These are phyloP conservation scores for Thelonectria blattea DNA, from an alignment of 2,329 filamentous ascomycete genomes.

Conservation along the genomic window DNA sequence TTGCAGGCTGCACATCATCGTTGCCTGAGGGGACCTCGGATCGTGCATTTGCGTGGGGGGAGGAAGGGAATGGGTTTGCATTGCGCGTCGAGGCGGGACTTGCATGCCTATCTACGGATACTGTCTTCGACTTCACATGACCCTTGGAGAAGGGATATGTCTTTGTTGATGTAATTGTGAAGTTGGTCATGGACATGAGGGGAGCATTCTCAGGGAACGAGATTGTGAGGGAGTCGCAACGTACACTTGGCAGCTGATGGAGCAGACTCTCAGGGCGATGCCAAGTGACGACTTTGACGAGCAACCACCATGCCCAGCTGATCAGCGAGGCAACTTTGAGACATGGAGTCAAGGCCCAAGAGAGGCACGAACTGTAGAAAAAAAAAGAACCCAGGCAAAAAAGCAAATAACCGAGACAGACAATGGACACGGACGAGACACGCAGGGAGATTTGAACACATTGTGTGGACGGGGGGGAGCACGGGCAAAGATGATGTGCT, in stretches of 20 bases:
- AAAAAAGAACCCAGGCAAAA: neutral
- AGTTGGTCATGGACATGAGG: neutral
- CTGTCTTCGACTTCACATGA: neutral
- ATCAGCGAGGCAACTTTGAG: neutral
- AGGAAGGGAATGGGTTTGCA: neutral
- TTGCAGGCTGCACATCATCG: constrained; percentile 1
- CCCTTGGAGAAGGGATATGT: neutral
- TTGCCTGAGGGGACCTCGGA: neutral
- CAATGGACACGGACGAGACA: neutral
- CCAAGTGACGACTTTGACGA: neutral
- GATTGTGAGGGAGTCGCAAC: neutral
- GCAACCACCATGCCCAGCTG: too few species aligned
- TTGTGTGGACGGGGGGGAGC: too few species aligned
- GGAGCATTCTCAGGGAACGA: neutral
- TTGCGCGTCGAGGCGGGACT: neutral
- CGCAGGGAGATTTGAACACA: neutral
- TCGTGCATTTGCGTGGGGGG: neutral
- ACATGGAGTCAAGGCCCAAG: neutral
- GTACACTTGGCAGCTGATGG: neutral
- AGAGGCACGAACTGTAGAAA: neutral
- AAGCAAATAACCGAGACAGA: neutral
- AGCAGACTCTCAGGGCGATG: neutral
- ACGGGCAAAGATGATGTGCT: neutral
- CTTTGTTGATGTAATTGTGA: neutral
- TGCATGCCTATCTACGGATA: too few species aligned